A percentile compares a stretch with the other conserved stretches of the same genome.
phyloP scores from a whole-genome alignment of 306 rosid species.

The Vigna radiata region DNA sequence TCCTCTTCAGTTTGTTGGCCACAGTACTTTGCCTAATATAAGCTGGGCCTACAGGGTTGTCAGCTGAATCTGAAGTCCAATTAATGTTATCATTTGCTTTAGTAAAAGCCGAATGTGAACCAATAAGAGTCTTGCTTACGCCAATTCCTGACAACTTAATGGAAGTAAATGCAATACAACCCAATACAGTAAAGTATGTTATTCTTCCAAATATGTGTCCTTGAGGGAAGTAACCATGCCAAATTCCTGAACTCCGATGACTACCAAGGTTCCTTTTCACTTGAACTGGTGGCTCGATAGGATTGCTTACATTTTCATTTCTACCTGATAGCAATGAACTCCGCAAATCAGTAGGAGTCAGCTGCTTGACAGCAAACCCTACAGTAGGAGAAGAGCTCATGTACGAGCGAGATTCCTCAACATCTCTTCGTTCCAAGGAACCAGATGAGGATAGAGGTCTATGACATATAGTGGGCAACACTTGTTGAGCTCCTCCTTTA shows the following conservation, averaged over 20 bases:
- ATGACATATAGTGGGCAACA: conserved; percentile 56
- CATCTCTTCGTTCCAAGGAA: conserved; percentile 65
- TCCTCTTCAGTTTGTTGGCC: conserved; percentile 58
- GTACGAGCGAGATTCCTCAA: conserved; percentile 65
- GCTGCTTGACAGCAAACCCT: conserved; percentile 84
- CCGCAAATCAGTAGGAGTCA: conserved; percentile 76
- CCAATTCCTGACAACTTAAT: conserved; percentile 65
- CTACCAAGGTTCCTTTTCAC: conserved; percentile 76
- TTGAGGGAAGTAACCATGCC: conserved; percentile 60
- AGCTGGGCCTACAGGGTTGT: conserved; percentile 60
- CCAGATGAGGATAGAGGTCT: conserved; percentile 71
- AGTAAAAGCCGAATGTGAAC: conserved; percentile 53
- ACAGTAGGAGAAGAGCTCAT: conserved; percentile 67
- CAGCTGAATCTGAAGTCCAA: conserved; percentile 62
- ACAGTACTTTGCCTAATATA: conserved; percentile 57
- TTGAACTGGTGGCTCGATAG: conserved; percentile 63
- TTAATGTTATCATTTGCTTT: conserved; percentile 52
- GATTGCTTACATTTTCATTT: conserved; percentile 52
- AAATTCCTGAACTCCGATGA: conserved; percentile 55
- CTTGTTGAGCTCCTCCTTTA: conserved; percentile 54
- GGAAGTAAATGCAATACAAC: conserved; percentile 75
- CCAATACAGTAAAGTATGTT: conserved; percentile 60
- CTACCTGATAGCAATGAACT: conserved; percentile 69
- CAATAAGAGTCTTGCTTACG: conserved; percentile 50
- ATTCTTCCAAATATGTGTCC: conserved; percentile 57